phyloP scores from a whole-genome alignment of 2,329 filamentous ascomycete species.

The Claviceps africana region DNA sequence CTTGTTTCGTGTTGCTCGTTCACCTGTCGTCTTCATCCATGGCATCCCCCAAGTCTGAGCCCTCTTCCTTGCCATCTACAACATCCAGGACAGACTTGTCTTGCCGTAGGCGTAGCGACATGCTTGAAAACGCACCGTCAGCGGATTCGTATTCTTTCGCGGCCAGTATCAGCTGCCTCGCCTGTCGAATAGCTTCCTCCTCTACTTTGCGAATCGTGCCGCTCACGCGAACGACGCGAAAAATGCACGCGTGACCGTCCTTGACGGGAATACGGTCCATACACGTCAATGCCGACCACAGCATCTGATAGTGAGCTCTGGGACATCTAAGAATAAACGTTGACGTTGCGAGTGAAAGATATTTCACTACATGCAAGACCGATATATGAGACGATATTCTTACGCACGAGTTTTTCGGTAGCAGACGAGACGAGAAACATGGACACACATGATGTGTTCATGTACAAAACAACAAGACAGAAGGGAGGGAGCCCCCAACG shows the following conservation, averaged over 20 bases:
- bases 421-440: constrained; percentile 3
- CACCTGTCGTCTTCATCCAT: constrained; percentile 29
- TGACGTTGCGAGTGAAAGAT: constrained; percentile 80
- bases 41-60: constrained; percentile 28
- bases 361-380: constrained; percentile 53
- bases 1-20: constrained; percentile 12
- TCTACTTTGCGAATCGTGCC: constrained; percentile 89
- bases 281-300: constrained; percentile 81
- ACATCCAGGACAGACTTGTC: constrained; percentile 27
- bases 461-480: no score
- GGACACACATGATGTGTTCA: no score
- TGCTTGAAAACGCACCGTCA: constrained; percentile 6
- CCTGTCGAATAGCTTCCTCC: constrained; percentile 72
- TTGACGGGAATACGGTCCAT: constrained; percentile 54
- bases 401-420: not conserved
- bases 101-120: constrained; percentile 9
- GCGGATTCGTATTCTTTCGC: constrained; percentile 38
- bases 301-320: constrained; percentile 67
- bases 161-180: constrained; percentile 55
- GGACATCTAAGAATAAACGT: constrained; percentile 83
- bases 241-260: constrained; percentile 54
- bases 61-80: constrained; percentile 28
- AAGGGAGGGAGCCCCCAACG: constrained; percentile 4
- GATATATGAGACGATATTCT: not conserved
- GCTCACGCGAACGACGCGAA: constrained; percentile 74